Evolutionary conservation across 1,284 basidiomycete genomes (phyloP).

Genomic region (Malassezia obtusa): DNA sequence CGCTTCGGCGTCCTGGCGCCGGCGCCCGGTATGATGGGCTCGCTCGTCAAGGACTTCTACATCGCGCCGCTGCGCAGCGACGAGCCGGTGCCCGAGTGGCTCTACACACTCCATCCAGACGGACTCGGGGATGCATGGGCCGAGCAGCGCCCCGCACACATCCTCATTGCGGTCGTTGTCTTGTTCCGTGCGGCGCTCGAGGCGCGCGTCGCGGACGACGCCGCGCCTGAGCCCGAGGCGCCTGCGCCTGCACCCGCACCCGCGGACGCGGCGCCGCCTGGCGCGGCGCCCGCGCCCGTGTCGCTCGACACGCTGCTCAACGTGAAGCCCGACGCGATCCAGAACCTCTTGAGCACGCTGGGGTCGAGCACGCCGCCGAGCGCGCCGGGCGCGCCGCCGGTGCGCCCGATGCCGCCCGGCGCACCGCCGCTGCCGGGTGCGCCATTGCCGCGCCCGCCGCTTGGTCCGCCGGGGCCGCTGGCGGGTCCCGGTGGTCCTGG

Average conservation of each 20-base stretch:
- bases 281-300: not conserved
- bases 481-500: not conserved
- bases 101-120: constrained; percentile 25
- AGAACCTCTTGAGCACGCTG: constrained; percentile 13
- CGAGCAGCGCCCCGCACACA: constrained; percentile 3
- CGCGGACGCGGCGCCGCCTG: not conserved
- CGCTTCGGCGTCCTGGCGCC: constrained; percentile 37
- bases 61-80: constrained; percentile 31
- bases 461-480: not conserved
- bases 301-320: constrained; percentile 16
- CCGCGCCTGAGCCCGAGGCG: not conserved
- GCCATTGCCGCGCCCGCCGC: not conserved
- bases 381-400: not conserved
- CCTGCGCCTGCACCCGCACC: not conserved
- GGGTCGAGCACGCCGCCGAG: constrained; percentile 2
- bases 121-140: constrained; percentile 16
- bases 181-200: constrained; percentile 11
- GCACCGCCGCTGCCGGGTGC: not conserved
- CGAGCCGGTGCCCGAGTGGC: constrained; percentile 36
- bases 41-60: constrained; percentile 46
- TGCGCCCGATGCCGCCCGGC: not conserved
- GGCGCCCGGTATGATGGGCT: constrained; percentile 19
- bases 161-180: constrained; percentile 14
- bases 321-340: constrained; percentile 16
- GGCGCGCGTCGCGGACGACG: not conserved